Base-by-base conservation (phyloP, 192 early-diverging fungal species). In the Geranomyces michiganensis region DNA sequence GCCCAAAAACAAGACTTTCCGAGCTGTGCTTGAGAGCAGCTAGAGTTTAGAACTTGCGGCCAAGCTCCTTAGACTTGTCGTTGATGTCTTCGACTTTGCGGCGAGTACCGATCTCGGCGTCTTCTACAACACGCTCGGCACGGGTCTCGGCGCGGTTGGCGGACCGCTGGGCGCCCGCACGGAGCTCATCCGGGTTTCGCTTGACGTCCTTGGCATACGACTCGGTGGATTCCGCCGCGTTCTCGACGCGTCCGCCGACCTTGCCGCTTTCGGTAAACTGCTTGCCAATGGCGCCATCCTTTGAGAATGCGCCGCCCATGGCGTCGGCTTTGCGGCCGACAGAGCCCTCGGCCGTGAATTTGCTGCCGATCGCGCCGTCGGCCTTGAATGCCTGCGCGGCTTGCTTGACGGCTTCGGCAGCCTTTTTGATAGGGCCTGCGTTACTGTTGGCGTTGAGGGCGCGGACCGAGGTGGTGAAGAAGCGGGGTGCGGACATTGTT, bases 301-400 rank as follows among this genome's bases (percentile, higher is more conserved):
- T 21, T 0, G 65, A 27, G 46, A 74, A 68, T 14, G 73, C 56
- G 30, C 73, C 73, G 46, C 65, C 73, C 21, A 68, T 59, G 9
- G 56, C 47, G 47, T 73, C 63, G 45, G 43, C 46, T 30, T 31
- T 74, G 5, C 17, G 7, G 17, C 73, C 73, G 22, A 74, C 36
- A 3, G 65, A 60, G 45, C 73, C 73, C 15, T 58, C 36, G 19
- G 31, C n/a, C 21, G 65, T 68, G 66, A 74, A 74, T 33, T 74
- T 58, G 13, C 24, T 17, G 32, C 73, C 73, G 44, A 74, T 74
- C 15, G 24, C 26, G 45, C 73, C 73, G 56, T 67, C 65, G 15
- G 21, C 56, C 59, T 74, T 74, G 29, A 74, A 62, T 9, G 73
- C 73, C 32, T 74, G 58, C 14, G 70, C 70, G 44, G 70, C 70